Evolutionary conservation across 371 early-diverging fungal genomes (phyloP), one percentile per base, ranked within the genome.

Genomic region (Coemansia sp.): DNA sequence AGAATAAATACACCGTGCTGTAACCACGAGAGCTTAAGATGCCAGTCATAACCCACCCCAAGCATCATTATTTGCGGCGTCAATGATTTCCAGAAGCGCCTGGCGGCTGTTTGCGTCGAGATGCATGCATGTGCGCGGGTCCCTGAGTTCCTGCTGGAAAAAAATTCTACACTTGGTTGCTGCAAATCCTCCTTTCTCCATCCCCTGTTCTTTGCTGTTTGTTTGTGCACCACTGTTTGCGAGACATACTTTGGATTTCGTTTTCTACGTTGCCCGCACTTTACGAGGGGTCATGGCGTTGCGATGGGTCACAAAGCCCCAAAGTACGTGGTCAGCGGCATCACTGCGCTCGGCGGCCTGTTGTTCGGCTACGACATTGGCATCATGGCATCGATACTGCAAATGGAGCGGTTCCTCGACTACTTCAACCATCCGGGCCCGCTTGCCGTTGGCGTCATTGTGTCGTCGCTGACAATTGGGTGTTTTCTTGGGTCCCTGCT

Each of bases 401-500:
- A 77, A 38, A 81, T 82, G 83, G 38, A 42, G 40, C 41, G 38
- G 53, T 74, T 71, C 32, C 64, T 78, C 40, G 55, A 70, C 0
- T 86, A 80, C 70, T 88, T 87, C 63, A 47, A 78, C 48, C 13
- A 70, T 45, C 87, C 87, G 0, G 60, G 48, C 26, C 77, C 83
- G 1, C 61, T 69, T 4, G 67, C 77, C 3, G 77, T 76, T 13
- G 83, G 82, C 16, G 67, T 82, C 43, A 80, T 88, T 57, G 86
- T 85, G 56, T 84, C 89, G 50, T 67, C 84, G 36, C 69, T 90
- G 72, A 83, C 86, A 59, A 81, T 85, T 6, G 89, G 87, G 6
- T 84, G 86, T 42, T 81, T 89, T 58, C 20, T 81, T 0, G 87
- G 87, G 9, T 81, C 87, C 1, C 74, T 88, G 30, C 41, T 79